Conservation (phyloP, 768 basidiomycete genomes). For the Tricholoma bakamatsutake region DNA sequence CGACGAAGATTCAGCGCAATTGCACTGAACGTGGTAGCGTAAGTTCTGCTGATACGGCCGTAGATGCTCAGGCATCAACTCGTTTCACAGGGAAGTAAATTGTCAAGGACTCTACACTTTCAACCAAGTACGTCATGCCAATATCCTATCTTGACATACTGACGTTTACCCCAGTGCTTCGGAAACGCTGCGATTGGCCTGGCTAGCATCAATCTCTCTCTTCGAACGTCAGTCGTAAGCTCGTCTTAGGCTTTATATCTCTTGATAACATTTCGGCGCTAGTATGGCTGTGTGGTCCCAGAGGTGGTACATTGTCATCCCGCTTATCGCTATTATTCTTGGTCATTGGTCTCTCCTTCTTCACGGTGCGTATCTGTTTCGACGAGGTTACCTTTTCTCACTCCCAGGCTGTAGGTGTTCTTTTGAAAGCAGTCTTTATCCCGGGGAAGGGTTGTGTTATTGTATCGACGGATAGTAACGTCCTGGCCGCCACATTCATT, state of each 20-base stretch:
- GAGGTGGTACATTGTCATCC: slow-evolving; percentile 43
- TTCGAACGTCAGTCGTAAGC: slow-evolving; percentile 49
- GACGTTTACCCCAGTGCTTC: slow-evolving; percentile 28
- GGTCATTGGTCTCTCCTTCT: slow-evolving; percentile 70
- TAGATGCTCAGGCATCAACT: slow-evolving; percentile 3
- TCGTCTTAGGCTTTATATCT: not conserved
- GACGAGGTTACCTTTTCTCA: not conserved
- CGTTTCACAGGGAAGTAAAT: slow-evolving; percentile 37
- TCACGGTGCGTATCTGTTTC: slow-evolving; percentile 40
- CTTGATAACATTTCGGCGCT: not conserved
- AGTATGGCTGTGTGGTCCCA: slow-evolving; percentile 73
- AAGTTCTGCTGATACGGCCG: slow-evolving; percentile 12
- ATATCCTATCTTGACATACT: not conserved
- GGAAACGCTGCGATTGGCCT: slow-evolving; percentile 66
- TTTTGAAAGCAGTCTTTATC: slow-evolving; percentile 55
- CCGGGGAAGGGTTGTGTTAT: slow-evolving; percentile 48
- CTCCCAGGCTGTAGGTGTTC: slow-evolving; percentile 34
- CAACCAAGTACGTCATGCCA: slow-evolving; percentile 37
- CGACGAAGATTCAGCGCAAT: slow-evolving; percentile 35
- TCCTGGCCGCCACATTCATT: slow-evolving; percentile 64
- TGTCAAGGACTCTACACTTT: slow-evolving; percentile 69
- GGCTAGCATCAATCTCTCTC: slow-evolving; percentile 64
- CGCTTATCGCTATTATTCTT: slow-evolving; percentile 51
- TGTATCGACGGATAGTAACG: slow-evolving; percentile 47
- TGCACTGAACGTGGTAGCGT: slow-evolving; percentile 53